phyloP scores from a whole-genome alignment of 345 rosid species.

The Ailanthus altissimus region DNA sequence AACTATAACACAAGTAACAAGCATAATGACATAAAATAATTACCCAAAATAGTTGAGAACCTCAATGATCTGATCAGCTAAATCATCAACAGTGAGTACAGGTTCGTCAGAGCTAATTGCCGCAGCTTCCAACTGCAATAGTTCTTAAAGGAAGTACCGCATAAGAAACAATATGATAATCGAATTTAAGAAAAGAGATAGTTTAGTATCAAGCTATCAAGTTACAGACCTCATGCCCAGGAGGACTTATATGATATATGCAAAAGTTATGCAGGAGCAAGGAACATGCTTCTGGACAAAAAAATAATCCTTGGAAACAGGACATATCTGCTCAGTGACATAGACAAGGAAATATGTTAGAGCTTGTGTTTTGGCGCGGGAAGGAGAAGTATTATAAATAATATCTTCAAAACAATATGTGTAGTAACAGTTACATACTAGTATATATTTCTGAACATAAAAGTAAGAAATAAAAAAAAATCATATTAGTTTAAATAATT shows the following conservation, averaged over 20 bases:
- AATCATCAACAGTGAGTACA: constrained; percentile 82
- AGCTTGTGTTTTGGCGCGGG: not conserved
- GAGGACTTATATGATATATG: constrained; percentile 93
- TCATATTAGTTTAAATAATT: not conserved
- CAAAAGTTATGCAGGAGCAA: constrained; percentile 94
- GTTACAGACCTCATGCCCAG: constrained; percentile 94
- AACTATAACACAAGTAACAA: constrained; percentile 13
- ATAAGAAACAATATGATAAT: constrained; percentile 55
- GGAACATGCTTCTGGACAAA: constrained; percentile 86
- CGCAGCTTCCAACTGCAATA: constrained; percentile 96
- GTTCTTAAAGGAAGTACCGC: constrained; percentile 57
- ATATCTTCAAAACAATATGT: not conserved
- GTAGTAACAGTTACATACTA: not conserved
- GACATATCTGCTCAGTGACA: constrained; percentile 65
- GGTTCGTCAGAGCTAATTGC: constrained; percentile 53
- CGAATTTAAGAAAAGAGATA: constrained; percentile 15
- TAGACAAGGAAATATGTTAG: constrained; percentile 14
- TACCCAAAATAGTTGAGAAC: constrained; percentile 97
- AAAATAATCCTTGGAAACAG: constrained; percentile 88
- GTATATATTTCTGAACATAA: not conserved
- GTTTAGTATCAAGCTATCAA: constrained; percentile 22
- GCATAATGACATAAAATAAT: constrained; percentile 12
- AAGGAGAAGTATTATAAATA: not conserved
- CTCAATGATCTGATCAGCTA: constrained; percentile 88
- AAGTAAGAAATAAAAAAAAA: not conserved